Evolutionary conservation across 164 flowering plant genomes (phyloP).

Genomic region (Akebia trifoliata): DNA sequence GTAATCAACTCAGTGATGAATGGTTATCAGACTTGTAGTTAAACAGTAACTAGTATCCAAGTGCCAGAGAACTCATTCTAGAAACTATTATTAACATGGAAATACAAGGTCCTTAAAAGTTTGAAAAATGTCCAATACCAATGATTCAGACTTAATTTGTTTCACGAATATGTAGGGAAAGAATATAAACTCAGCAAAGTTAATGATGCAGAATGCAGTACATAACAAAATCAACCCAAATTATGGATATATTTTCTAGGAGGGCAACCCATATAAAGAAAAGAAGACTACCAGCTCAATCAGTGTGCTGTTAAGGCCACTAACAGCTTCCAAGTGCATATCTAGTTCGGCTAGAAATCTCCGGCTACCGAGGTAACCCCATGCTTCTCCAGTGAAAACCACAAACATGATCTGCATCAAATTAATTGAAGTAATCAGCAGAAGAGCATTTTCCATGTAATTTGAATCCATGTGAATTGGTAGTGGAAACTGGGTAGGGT

Average conservation of each 20-base stretch:
- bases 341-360: conserved; percentile 80
- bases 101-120: background rate
- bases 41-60: background rate
- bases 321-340: conserved; percentile 51
- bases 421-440: too few species aligned
- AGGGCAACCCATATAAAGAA: conserved; percentile 6
- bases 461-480: too few species aligned
- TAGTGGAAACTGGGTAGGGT: too few species aligned
- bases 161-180: too few species aligned
- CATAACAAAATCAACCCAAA: background rate
- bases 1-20: background rate
- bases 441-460: too few species aligned
- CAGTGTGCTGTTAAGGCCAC: conserved; percentile 54
- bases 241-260: background rate
- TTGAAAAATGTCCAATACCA: too few species aligned
- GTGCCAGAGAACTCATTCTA: background rate
- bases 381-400: conserved; percentile 86
- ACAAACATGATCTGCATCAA: conserved; percentile 72
- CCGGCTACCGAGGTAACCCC: conserved; percentile 99
- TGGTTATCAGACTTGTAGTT: too few species aligned
- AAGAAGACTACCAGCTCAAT: conserved; percentile 59
- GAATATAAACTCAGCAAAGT: too few species aligned
- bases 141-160: too few species aligned
- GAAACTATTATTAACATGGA: background rate
- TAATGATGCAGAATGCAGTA: background rate